Evolutionary conservation across 140 eudicot species (phyloP).

Genomic region (Anethum foeniculum): DNA sequence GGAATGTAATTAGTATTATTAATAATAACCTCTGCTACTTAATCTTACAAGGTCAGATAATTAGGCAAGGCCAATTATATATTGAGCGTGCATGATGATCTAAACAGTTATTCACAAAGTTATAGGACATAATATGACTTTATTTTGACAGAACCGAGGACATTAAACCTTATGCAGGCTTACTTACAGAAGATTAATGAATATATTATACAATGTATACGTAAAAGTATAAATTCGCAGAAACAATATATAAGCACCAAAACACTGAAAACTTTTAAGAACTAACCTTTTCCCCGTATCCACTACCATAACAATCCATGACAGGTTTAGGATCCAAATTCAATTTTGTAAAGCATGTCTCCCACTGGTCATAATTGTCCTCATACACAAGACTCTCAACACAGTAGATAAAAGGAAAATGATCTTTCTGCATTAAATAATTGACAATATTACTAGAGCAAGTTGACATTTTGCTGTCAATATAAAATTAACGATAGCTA

Average conservation of each 20-base stretch:
- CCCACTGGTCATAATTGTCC: constrained; percentile 54
- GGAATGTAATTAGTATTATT: background rate
- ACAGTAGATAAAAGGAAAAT: constrained; percentile 76
- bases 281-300: constrained; percentile 63
- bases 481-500: background rate
- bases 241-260: background rate
- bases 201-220: background rate
- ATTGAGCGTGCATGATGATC: background rate
- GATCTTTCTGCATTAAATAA: constrained; percentile 51
- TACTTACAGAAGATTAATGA: background rate
- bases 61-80: background rate
- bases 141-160: background rate
- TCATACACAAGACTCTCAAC: constrained; percentile 63
- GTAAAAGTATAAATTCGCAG: background rate
- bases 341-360: constrained; percentile 70
- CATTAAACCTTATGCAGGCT: background rate
- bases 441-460: background rate
- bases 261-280: background rate
- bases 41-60: background rate
- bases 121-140: background rate
- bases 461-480: background rate
- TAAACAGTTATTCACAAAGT: background rate
- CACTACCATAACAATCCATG: constrained; percentile 46
- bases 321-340: constrained; percentile 63
- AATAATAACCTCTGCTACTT: background rate